These are phyloP conservation scores for Xerocomus nothofagi DNA, from an alignment of 1,284 basidiomycete species.

Conservation along the genomic window DNA sequence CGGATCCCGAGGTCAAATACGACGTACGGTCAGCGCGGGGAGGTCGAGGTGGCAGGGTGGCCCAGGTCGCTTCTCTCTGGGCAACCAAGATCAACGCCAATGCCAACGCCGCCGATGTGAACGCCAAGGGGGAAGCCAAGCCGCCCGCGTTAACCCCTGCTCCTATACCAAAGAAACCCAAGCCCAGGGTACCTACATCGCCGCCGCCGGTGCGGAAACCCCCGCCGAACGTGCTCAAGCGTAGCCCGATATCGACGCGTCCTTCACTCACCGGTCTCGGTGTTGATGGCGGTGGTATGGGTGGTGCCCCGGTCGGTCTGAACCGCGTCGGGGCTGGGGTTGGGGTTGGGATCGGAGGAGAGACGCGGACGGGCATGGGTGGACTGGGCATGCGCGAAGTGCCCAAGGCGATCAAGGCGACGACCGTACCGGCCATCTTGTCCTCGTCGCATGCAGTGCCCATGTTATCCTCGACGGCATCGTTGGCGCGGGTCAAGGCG, in stretches of 20 bases:
- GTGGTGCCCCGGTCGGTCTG: background rate
- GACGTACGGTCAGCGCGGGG: slow-evolving; percentile 76
- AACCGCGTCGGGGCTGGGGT: background rate
- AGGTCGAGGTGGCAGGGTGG: slow-evolving; percentile 72
- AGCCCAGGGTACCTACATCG: slow-evolving; percentile 1
- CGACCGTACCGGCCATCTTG: slow-evolving; percentile 59
- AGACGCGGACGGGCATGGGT: background rate
- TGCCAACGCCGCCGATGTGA: background rate
- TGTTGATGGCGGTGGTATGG: background rate
- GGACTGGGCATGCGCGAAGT: slow-evolving; percentile 16
- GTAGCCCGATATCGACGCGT: slow-evolving; percentile 11
- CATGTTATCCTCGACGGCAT: slow-evolving; percentile 69
- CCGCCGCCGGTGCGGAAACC: slow-evolving; percentile 18
- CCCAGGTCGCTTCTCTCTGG: slow-evolving; percentile 75
- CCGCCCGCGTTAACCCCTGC: background rate
- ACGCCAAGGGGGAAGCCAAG: slow-evolving; percentile 1
- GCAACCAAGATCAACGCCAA: slow-evolving; percentile 42
- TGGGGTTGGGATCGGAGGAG: background rate
- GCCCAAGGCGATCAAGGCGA: slow-evolving; percentile 27
- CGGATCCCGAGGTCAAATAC: slow-evolving; percentile 59
- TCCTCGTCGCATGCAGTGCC: slow-evolving; percentile 71
- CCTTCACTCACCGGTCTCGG: background rate
- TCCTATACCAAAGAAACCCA: slow-evolving; percentile 12
- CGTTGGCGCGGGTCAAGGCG: slow-evolving; percentile 54
- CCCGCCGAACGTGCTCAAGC: slow-evolving; percentile 8